A percentile compares a stretch with the other conserved stretches of the same genome.
These are phyloP conservation scores for Trichoderma sp. DNA, from an alignment of 2,329 filamentous ascomycete species.

Conservation along the genomic window DNA sequence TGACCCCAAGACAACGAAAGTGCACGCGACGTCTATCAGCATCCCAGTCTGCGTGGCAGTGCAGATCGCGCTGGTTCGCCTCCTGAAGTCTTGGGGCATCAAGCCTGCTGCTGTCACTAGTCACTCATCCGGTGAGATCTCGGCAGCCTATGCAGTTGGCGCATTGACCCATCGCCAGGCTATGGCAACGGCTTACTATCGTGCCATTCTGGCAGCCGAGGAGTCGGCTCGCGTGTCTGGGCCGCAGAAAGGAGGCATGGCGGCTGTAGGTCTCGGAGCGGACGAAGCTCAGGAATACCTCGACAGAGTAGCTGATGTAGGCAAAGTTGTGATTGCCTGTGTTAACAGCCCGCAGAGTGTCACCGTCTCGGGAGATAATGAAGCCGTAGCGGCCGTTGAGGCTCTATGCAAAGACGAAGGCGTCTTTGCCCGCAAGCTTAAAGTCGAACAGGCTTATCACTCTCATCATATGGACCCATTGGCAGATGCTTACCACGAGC, in stretches of 20 bases:
- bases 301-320: slow-evolving; percentile 14
- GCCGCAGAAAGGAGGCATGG: slow-evolving; percentile 25
- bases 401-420: slow-evolving; percentile 22
- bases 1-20: not conserved
- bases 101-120: not conserved
- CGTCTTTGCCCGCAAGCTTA: slow-evolving; percentile 37
- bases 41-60: not conserved
- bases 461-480: slow-evolving; percentile 44
- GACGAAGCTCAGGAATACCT: slow-evolving; percentile 18
- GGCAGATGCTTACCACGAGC: slow-evolving; percentile 20
- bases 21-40: not conserved
- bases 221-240: not conserved
- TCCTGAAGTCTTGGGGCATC: slow-evolving; percentile 1
- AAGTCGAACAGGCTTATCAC: slow-evolving; percentile 48
- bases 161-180: not conserved
- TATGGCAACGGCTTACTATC: not conserved
- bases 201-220: not conserved
- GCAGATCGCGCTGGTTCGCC: slow-evolving; percentile 1
- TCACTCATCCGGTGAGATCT: slow-evolving; percentile 15
- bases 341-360: slow-evolving; percentile 25
- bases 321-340: slow-evolving; percentile 27
- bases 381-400: slow-evolving; percentile 27
- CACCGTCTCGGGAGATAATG: slow-evolving; percentile 32
- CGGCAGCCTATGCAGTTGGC: slow-evolving; percentile 8
- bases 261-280: slow-evolving; percentile 24